Evolutionary conservation across 306 rosid species (phyloP).

Genomic region (Cucurbita ficifolia): DNA sequence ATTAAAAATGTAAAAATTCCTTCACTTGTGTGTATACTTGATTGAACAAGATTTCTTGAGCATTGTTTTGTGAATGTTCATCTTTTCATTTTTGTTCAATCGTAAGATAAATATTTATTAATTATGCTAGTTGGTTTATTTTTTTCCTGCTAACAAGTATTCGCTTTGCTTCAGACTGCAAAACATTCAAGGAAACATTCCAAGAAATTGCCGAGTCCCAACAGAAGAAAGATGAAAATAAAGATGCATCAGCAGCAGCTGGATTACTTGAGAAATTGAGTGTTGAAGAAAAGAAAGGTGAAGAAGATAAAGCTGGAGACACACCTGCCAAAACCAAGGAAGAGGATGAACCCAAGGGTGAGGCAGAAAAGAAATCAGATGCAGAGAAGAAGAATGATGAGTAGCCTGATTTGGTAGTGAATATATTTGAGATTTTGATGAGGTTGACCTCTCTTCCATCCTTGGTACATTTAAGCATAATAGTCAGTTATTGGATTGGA

Average conservation of each 20-base stretch:
- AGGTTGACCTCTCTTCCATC: constrained; percentile 1
- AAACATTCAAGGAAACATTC: constrained; percentile 71
- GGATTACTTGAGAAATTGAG: constrained; percentile 56
- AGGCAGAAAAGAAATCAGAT: constrained; percentile 18
- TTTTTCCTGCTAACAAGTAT: background rate
- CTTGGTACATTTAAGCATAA: background rate
- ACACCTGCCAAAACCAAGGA: constrained; percentile 8
- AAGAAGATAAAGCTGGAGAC: constrained; percentile 26
- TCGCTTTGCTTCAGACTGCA: constrained; percentile 39
- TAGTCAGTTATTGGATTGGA: background rate
- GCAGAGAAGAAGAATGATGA: constrained; percentile 41
- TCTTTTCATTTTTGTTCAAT: background rate
- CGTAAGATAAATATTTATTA: background rate
- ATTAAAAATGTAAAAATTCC: background rate
- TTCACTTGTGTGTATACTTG: background rate
- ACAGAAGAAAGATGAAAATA: constrained; percentile 36
- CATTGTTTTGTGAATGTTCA: background rate
- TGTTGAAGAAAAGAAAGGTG: constrained; percentile 52
- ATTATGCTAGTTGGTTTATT: background rate
- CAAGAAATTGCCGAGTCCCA: constrained; percentile 88
- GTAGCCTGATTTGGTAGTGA: constrained; percentile 26
- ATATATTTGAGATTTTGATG: background rate
- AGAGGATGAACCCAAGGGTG: constrained; percentile 15
- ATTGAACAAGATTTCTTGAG: background rate
- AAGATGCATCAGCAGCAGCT: constrained; percentile 55